A percentile compares a stretch with the other conserved stretches of the same genome.
phyloP scores from a whole-genome alignment of 768 basidiomycete species.

The Leucosporidium creatinivorum region DNA sequence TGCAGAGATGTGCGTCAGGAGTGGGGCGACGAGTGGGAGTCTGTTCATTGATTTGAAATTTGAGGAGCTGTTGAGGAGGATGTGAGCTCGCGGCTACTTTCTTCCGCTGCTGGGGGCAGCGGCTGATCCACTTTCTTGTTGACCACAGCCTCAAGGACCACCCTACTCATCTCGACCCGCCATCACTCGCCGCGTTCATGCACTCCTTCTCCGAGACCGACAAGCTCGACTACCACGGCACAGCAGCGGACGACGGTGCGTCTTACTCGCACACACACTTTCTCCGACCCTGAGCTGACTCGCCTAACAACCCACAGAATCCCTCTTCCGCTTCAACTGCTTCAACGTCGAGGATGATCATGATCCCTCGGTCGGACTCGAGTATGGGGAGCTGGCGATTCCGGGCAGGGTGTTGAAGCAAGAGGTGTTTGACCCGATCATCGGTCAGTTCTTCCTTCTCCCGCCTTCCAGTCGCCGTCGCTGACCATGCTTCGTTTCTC shows the following conservation, averaged over 20 bases:
- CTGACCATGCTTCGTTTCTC: neutral
- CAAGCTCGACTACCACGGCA: constrained; percentile 67
- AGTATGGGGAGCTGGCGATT: constrained; percentile 75
- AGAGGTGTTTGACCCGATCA: constrained; percentile 82
- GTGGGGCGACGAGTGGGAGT: constrained; percentile 79
- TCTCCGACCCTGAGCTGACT: neutral
- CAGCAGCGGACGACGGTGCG: constrained; percentile 55
- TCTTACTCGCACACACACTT: neutral
- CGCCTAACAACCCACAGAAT: constrained; percentile 47
- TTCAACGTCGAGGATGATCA: constrained; percentile 66
- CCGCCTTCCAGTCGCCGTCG: neutral
- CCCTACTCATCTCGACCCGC: constrained; percentile 71
- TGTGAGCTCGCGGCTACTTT: constrained; percentile 9
- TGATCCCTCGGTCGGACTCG: constrained; percentile 67
- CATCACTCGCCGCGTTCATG: constrained; percentile 45
- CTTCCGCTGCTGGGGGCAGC: too few species aligned
- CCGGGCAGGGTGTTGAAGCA: constrained; percentile 69
- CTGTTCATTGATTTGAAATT: constrained; percentile 82
- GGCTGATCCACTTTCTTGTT: too few species aligned
- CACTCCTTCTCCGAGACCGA: constrained; percentile 69
- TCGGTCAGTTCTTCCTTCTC: constrained; percentile 48
- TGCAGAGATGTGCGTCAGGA: constrained; percentile 80
- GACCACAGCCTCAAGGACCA: constrained; percentile 70
- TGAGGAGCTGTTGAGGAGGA: constrained; percentile 64
- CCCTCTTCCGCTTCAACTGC: constrained; percentile 80